phyloP scores from a whole-genome alignment of 192 early-diverging fungal species.

The Rhizoclosmatium globosum region DNA sequence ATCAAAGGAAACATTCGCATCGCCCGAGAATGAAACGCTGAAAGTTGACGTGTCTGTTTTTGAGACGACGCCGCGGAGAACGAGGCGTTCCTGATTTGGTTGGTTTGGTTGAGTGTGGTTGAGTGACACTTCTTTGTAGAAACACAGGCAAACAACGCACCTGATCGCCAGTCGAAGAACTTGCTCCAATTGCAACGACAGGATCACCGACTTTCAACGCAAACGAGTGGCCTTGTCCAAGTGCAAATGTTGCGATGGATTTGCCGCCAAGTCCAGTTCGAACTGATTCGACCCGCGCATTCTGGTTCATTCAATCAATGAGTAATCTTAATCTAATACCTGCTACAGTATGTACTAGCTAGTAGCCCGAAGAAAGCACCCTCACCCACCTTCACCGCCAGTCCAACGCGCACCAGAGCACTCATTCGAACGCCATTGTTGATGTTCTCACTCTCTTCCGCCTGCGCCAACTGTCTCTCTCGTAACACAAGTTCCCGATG shows the following conservation, averaged over 20 bases:
- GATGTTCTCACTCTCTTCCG: no score
- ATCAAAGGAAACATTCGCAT: neutral
- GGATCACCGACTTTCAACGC: neutral
- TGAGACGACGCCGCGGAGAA: neutral
- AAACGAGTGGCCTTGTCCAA: neutral
- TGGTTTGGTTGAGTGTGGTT: neutral
- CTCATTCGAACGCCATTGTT: no score
- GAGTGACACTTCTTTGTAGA: neutral
- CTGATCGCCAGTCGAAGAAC: neutral
- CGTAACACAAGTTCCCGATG: no score
- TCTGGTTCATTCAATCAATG: no score
- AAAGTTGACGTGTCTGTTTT: neutral
- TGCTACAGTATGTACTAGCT: no score
- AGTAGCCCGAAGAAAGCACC: no score
- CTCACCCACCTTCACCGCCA: no score
- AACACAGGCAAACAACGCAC: neutral
- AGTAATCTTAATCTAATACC: no score
- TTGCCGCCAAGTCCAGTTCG: slow-evolving; percentile 15
- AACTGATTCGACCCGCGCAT: neutral
- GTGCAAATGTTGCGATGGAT: neutral
- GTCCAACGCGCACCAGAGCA: no score
- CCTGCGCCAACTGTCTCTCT: no score
- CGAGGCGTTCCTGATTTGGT: neutral
- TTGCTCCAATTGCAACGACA: no score
- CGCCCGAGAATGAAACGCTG: neutral